These are phyloP conservation scores for Fremontodendron californicum DNA, from an alignment of 345 rosid species.

Conservation along the genomic window DNA sequence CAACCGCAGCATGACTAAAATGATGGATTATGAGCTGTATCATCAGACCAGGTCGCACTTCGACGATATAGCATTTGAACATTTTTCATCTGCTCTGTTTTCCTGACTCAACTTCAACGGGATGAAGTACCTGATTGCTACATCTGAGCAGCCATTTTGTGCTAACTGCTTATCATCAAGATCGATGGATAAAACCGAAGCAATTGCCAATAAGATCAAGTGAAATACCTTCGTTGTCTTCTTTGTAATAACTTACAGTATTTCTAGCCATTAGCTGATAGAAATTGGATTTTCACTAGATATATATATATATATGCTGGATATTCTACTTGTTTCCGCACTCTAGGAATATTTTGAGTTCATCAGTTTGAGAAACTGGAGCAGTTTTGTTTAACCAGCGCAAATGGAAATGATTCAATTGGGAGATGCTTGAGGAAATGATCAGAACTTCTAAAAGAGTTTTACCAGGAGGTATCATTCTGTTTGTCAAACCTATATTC, in stretches of 20 bases:
- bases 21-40: too few relatives aligned
- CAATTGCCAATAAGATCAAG: constrained; percentile 52
- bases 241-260: not conserved
- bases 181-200: constrained; percentile 62
- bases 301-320: too few relatives aligned
- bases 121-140: constrained; percentile 60
- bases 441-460: constrained; percentile 47
- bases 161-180: constrained; percentile 40
- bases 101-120: not conserved
- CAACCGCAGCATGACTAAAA: too few relatives aligned
- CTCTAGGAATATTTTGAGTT: too few relatives aligned
- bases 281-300: constrained; percentile 20
- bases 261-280: not conserved
- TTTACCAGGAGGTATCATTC: constrained; percentile 42
- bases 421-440: constrained; percentile 70
- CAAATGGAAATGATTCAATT: constrained; percentile 54
- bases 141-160: constrained; percentile 64
- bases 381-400: constrained; percentile 63
- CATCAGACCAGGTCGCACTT: too few relatives aligned
- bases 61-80: too few relatives aligned
- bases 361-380: too few relatives aligned
- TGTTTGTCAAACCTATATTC: too few relatives aligned
- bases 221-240: not conserved
- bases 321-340: constrained; percentile 48
- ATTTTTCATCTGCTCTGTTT: not conserved